phyloP scores from a whole-genome alignment of 2,329 filamentous ascomycete species.

The Penicillium sp. region DNA sequence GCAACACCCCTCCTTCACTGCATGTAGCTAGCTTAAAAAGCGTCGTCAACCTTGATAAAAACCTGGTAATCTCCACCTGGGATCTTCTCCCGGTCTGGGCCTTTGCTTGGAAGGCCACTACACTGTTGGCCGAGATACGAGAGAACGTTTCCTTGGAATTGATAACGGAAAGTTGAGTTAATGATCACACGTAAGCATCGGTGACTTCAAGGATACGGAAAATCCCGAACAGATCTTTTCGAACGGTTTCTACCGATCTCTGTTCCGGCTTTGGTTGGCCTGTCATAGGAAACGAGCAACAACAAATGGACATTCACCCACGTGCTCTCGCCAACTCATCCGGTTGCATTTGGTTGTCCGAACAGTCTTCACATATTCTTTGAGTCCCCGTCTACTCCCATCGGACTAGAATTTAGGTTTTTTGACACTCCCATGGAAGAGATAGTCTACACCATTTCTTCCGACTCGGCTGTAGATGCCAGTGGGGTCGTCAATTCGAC shows the following conservation, averaged over 20 bases:
- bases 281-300: not conserved
- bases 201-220: not conserved
- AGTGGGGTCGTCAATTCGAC: not conserved
- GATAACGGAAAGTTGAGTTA: not conserved
- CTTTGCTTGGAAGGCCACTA: not conserved
- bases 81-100: not conserved
- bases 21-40: not conserved
- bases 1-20: slow-evolving; percentile 9
- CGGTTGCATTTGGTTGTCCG: not conserved
- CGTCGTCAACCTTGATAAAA: not conserved
- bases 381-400: not conserved
- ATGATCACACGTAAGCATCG: not conserved
- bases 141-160: not conserved
- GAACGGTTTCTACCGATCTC: not conserved
- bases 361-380: not conserved
- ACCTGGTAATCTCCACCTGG: slow-evolving; percentile 2
- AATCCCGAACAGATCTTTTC: not conserved
- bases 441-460: not conserved
- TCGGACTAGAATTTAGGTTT: not conserved
- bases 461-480: too few relatives aligned
- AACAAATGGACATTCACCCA: not conserved
- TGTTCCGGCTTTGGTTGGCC: not conserved
- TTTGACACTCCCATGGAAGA: not conserved
- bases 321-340: not conserved
- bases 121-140: not conserved